Evolutionary conservation across 1,139 yeast species (phyloP).

Genomic region (Lodderomyces theae): DNA sequence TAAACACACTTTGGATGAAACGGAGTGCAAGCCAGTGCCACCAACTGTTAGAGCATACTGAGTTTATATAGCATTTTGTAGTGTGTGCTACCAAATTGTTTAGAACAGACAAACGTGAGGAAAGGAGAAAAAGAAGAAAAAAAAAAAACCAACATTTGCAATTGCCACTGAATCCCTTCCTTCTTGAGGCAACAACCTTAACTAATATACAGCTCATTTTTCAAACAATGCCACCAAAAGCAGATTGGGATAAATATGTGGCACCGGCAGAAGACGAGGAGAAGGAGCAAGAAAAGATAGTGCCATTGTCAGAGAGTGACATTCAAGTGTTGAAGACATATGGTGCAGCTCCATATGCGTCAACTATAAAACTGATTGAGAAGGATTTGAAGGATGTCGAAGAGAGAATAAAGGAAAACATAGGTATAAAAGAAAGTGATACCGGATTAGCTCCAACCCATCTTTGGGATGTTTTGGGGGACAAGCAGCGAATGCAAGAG

Average conservation of each 20-base stretch:
- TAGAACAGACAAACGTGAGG: too few species aligned
- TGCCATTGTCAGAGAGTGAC: slow-evolving; percentile 92
- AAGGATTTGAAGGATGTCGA: slow-evolving; percentile 82
- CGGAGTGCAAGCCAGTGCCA: slow-evolving; percentile 92
- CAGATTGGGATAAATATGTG: slow-evolving; percentile 96
- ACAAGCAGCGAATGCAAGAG: slow-evolving; percentile 85
- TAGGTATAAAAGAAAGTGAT: slow-evolving; percentile 91
- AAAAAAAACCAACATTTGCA: background rate
- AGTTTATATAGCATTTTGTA: background rate
- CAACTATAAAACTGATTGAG: slow-evolving; percentile 74
- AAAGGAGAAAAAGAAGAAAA: too few species aligned
- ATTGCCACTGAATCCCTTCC: slow-evolving; percentile 5
- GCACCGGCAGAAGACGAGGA: slow-evolving; percentile 76
- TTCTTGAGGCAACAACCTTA: too few species aligned
- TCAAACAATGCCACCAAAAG: slow-evolving; percentile 71
- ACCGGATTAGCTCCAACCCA: slow-evolving; percentile 96
- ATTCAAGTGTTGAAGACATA: slow-evolving; percentile 95
- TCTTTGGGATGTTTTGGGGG: slow-evolving; percentile 97
- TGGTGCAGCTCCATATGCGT: slow-evolving; percentile 96
- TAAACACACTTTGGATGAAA: slow-evolving; percentile 78
- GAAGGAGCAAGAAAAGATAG: slow-evolving; percentile 64
- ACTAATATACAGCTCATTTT: too few species aligned
- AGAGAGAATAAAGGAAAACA: slow-evolving; percentile 84
- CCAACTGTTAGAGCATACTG: slow-evolving; percentile 94
- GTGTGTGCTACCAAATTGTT: background rate